These are phyloP conservation scores for Fragaria ananassa DNA, from an alignment of 306 rosid species.

Conservation along the genomic window DNA sequence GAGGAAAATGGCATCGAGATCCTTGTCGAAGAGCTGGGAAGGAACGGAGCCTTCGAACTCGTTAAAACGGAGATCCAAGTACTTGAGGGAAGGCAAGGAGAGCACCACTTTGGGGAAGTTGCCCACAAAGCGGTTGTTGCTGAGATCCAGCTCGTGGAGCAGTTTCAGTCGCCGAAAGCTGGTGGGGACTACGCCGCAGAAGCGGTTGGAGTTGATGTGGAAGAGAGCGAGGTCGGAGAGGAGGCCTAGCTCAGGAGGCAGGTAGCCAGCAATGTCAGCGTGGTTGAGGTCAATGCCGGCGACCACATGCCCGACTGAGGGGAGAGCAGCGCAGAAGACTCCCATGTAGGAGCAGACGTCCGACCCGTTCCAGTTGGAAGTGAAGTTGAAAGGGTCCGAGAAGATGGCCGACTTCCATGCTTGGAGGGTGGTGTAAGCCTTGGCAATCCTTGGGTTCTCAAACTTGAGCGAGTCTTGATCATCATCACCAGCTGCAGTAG, in stretches of 20 bases:
- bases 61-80: conserved; percentile 28
- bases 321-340: conserved; percentile 20
- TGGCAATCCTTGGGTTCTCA: conserved; percentile 19
- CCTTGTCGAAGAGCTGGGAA: conserved; percentile 23
- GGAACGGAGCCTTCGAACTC: conserved; percentile 33
- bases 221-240: conserved; percentile 29
- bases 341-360: conserved; percentile 30
- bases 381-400: conserved; percentile 32
- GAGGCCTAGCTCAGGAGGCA: conserved; percentile 28
- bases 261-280: conserved; percentile 30
- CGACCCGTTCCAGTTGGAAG: conserved; percentile 28
- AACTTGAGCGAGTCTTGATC: conserved; percentile 1
- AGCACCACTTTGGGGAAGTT: conserved; percentile 23
- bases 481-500: not conserved
- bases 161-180: conserved; percentile 15
- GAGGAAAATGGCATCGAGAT: conserved; percentile 26
- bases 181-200: conserved; percentile 29
- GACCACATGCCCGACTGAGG: conserved; percentile 3
- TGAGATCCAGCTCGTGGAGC: conserved; percentile 31
- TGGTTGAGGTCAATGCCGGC: conserved; percentile 34
- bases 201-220: conserved; percentile 33
- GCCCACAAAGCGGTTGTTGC: conserved; percentile 32
- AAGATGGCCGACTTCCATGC: conserved; percentile 32
- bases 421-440: conserved; percentile 30
- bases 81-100: conserved; percentile 30